These are phyloP conservation scores for Neurospora tetrasperma DNA, from an alignment of 495 filamentous ascomycete species.

Conservation along the genomic window DNA sequence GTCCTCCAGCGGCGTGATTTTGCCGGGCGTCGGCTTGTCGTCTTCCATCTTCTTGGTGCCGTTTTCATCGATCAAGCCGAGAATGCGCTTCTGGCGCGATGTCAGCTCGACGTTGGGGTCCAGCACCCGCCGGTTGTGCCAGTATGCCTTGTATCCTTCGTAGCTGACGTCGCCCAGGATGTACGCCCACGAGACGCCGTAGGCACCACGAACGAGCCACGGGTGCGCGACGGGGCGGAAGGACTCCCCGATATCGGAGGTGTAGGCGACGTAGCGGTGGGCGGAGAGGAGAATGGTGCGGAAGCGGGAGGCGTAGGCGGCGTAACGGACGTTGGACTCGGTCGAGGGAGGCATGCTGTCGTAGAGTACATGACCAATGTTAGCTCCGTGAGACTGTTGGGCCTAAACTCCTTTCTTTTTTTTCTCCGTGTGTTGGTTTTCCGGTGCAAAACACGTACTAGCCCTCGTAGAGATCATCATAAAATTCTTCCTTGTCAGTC, in stretches of 20 bases:
- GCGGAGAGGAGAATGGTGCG: constrained; percentile 84
- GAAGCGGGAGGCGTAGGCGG: constrained; percentile 77
- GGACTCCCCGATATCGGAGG: constrained; percentile 91
- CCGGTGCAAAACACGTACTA: constrained; percentile 50
- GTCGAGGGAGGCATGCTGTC: constrained; percentile 68
- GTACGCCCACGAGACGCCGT: constrained; percentile 88
- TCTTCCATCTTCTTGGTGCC: constrained; percentile 5
- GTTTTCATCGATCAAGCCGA: constrained; percentile 21
- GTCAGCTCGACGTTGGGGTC: constrained; percentile 40
- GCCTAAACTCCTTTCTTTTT: neutral
- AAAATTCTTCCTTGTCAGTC: constrained; percentile 64
- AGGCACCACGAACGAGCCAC: constrained; percentile 66
- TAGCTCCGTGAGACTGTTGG: neutral
- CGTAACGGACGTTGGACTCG: constrained; percentile 77
- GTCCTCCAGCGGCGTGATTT: constrained; percentile 76
- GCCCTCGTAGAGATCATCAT: constrained; percentile 65
- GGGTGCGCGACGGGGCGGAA: constrained; percentile 92
- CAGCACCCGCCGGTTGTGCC: constrained; percentile 57
- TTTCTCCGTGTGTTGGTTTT: neutral
- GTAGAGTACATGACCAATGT: constrained; percentile 10
- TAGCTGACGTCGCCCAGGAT: constrained; percentile 81
- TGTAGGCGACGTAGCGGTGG: constrained; percentile 96
- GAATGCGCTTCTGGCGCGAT: constrained; percentile 25
- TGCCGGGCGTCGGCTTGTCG: constrained; percentile 22
- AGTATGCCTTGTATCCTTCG: constrained; percentile 93